Percentiles rank a stretch among this genome's conserved stretches.
These are phyloP conservation scores for Cytospora leucostoma DNA, from an alignment of 2,329 filamentous ascomycete species.

Conservation along the genomic window DNA sequence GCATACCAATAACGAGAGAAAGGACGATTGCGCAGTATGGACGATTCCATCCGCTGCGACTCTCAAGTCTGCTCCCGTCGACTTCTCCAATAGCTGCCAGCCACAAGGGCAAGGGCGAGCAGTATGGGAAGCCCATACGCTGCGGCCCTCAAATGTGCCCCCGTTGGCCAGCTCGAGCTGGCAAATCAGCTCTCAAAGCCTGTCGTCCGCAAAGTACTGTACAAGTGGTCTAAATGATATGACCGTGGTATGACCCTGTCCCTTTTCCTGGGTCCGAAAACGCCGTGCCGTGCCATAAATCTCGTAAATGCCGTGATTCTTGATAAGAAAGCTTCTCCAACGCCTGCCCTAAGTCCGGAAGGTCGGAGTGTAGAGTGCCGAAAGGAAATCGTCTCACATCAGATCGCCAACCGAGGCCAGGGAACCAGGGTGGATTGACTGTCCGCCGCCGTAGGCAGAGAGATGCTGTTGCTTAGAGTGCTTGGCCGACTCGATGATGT, in stretches of 20 bases:
- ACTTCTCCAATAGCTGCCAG: conserved; percentile 2
- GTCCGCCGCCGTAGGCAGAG: conserved; percentile 31
- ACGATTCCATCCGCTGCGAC: background rate
- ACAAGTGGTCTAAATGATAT: conserved; percentile 20
- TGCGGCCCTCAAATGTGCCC: background rate
- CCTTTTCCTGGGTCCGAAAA: conserved; percentile 13
- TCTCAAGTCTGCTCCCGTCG: background rate
- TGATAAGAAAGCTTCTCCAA: conserved; percentile 25
- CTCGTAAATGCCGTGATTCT: conserved; percentile 24
- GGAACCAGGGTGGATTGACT: conserved; percentile 21
- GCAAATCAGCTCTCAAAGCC: background rate
- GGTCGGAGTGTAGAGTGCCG: background rate
- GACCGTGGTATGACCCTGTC: conserved; percentile 19
- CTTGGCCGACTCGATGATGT: conserved; percentile 53
- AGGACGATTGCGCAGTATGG: background rate
- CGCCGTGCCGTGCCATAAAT: conserved; percentile 22
- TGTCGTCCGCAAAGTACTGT: conserved; percentile 6
- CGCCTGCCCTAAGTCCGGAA: conserved; percentile 13
- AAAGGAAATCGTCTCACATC: conserved; percentile 13
- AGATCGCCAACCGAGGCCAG: conserved; percentile 23
- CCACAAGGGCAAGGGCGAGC: background rate
- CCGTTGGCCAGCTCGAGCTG: background rate
- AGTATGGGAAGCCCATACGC: background rate
- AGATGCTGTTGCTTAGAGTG: conserved; percentile 28
- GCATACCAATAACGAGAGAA: background rate